Evolutionary conservation across 2,329 filamentous ascomycete genomes (phyloP).

Genomic region (Diaporthe eres): DNA sequence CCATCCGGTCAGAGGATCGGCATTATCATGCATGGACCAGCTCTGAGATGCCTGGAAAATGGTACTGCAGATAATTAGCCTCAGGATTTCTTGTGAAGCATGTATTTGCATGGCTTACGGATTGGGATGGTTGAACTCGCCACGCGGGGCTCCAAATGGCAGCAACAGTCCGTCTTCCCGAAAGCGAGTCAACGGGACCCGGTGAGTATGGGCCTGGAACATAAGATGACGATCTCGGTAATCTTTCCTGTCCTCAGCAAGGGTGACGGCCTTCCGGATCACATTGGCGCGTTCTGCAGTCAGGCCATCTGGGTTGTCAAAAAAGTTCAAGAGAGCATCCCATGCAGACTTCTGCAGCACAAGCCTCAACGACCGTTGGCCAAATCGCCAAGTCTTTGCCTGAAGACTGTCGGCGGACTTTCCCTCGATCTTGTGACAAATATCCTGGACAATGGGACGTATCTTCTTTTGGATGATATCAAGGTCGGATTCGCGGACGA

Average conservation of each 20-base stretch:
- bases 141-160: neutral
- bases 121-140: neutral
- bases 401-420: neutral
- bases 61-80: neutral
- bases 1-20: slow-evolving; percentile 16
- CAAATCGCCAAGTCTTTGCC: slow-evolving; percentile 1
- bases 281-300: neutral
- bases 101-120: neutral
- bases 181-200: slow-evolving; percentile 1
- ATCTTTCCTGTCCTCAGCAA: neutral
- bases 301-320: neutral
- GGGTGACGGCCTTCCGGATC: neutral
- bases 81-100: no score
- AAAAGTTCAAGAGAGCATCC: neutral
- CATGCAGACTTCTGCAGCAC: neutral
- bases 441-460: neutral
- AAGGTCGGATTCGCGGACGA: neutral
- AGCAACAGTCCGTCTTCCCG: slow-evolving; percentile 17
- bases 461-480: neutral
- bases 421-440: neutral
- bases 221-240: neutral
- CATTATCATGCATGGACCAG: slow-evolving; percentile 10
- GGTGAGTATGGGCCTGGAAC: neutral
- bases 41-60: neutral
- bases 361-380: neutral